These are phyloP conservation scores for Verticillium nonalfalfae DNA, from an alignment of 2,329 filamentous ascomycete genomes.

Conservation along the genomic window DNA sequence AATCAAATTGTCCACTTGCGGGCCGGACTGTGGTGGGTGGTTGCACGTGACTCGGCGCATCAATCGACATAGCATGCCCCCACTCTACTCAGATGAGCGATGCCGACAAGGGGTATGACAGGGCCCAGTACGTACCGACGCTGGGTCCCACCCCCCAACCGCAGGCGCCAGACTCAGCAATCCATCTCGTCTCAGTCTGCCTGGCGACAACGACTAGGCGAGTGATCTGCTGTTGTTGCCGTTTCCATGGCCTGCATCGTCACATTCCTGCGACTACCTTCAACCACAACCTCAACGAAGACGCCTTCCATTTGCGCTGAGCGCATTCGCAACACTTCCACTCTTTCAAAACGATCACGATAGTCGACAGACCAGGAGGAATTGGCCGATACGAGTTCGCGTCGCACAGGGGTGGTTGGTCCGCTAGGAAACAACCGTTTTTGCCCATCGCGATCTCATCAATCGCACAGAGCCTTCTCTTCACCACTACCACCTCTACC, in stretches of 20 bases:
- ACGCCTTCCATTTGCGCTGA: neutral
- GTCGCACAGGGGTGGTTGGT: neutral
- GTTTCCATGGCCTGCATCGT: neutral
- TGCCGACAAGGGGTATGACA: neutral
- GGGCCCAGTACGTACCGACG: neutral
- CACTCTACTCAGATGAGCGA: neutral
- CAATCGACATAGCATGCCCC: neutral
- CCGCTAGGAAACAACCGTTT: neutral
- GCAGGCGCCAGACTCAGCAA: neutral
- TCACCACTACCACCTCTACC: neutral
- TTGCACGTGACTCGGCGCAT: conserved; percentile 2
- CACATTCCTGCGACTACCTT: neutral
- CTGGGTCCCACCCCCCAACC: neutral
- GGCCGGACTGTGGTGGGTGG: neutral
- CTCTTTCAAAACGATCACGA: neutral
- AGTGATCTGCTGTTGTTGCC: neutral
- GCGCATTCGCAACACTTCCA: neutral
- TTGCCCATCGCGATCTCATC: neutral
- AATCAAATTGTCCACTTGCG: neutral
- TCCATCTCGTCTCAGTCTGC: neutral
- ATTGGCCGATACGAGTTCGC: neutral
- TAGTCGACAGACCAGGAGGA: neutral
- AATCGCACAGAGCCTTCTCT: neutral
- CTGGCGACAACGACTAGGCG: neutral
- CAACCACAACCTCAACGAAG: neutral